These are phyloP conservation scores for Podospora bellae-mahoneyi DNA, from an alignment of 495 filamentous ascomycete species.

Conservation along the genomic window DNA sequence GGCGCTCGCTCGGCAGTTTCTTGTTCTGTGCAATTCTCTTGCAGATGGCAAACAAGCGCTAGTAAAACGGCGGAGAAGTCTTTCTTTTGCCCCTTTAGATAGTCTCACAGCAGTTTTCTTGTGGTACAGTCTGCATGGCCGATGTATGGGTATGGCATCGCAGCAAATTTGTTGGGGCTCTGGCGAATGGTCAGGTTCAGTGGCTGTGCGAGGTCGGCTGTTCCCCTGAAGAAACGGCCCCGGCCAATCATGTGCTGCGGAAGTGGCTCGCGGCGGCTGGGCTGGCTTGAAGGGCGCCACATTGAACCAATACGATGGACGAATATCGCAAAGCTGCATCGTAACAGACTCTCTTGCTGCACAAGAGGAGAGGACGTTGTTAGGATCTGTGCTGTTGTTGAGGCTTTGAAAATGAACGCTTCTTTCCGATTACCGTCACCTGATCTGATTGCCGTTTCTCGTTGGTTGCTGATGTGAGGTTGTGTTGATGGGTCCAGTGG, in stretches of 20 bases:
- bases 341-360: neutral
- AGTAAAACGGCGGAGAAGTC: neutral
- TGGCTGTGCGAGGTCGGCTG: neutral
- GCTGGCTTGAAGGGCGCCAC: neutral
- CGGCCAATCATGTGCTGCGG: conserved; percentile 1
- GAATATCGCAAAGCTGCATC: conserved; percentile 2
- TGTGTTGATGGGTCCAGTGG: neutral
- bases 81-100: neutral
- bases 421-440: neutral
- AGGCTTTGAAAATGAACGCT: neutral
- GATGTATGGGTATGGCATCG: neutral
- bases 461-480: neutral
- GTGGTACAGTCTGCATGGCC: neutral
- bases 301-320: conserved; percentile 1
- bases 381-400: neutral
- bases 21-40: neutral
- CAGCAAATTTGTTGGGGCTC: neutral
- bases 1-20: neutral
- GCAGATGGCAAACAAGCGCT: neutral
- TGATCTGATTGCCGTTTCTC: neutral
- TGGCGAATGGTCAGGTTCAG: neutral
- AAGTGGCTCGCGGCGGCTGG: conserved; percentile 2
- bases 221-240: neutral
- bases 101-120: neutral
- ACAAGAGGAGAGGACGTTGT: neutral